Evolutionary conservation across 805 yeast species (phyloP).

Genomic region (Saccharomycopsis babjevae): DNA sequence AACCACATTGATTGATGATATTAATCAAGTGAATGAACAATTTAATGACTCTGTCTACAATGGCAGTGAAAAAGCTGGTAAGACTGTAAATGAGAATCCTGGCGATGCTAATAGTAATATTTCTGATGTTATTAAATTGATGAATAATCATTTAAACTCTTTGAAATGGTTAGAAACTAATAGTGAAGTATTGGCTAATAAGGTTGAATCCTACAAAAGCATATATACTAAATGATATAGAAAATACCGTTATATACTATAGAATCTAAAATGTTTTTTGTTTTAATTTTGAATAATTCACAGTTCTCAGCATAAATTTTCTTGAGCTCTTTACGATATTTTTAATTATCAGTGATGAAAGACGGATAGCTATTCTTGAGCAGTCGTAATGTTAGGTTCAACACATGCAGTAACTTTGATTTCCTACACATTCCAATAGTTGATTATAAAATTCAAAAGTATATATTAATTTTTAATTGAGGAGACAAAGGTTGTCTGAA

Average conservation of each 20-base stretch:
- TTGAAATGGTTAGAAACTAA: constrained; percentile 76
- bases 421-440: too few species aligned
- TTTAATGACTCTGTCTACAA: constrained; percentile 51
- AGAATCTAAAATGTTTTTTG: background rate
- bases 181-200: constrained; percentile 57
- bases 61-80: constrained; percentile 26
- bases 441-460: too few species aligned
- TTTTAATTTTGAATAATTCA: background rate
- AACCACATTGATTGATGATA: constrained; percentile 65
- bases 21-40: constrained; percentile 72
- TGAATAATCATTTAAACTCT: constrained; percentile 84
- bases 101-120: constrained; percentile 36
- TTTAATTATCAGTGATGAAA: too few species aligned
- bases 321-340: too few species aligned
- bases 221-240: background rate
- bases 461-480: too few species aligned
- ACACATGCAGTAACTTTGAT: too few species aligned
- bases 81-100: constrained; percentile 23
- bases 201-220: constrained; percentile 29
- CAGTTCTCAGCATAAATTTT: too few species aligned
- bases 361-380: too few species aligned
- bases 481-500: too few species aligned
- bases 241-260: background rate
- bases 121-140: constrained; percentile 65
- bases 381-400: too few species aligned